These are phyloP conservation scores for Trichophyton rubrum DNA, from an alignment of 2,329 filamentous ascomycete species.

Conservation along the genomic window DNA sequence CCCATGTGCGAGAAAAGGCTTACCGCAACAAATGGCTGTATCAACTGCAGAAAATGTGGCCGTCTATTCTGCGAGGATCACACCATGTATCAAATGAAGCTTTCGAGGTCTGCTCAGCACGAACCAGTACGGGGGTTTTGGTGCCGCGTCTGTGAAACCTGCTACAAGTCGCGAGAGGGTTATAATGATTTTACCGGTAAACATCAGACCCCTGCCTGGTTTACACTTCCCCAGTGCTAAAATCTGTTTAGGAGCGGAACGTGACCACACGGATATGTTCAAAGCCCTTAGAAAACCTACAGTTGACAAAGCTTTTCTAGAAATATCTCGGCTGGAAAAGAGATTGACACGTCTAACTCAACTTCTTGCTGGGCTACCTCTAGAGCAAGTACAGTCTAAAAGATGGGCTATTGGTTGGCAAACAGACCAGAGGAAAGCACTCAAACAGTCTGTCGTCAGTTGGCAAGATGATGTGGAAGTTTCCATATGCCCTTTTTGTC, in stretches of 20 bases:
- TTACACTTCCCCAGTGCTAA: neutral
- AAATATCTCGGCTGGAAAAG: slow-evolving; percentile 83
- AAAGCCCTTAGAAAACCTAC: slow-evolving; percentile 56
- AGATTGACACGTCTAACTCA: slow-evolving; percentile 80
- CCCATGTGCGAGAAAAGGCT: slow-evolving; percentile 71
- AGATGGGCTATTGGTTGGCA: slow-evolving; percentile 48
- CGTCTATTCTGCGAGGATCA: slow-evolving; percentile 92
- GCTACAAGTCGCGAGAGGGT: slow-evolving; percentile 89
- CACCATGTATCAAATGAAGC: slow-evolving; percentile 99
- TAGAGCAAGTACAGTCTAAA: slow-evolving; percentile 47
- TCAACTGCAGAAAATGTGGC: slow-evolving; percentile 91
- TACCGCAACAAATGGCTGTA: slow-evolving; percentile 64
- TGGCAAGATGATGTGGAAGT: slow-evolving; percentile 90
- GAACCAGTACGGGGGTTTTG: slow-evolving; percentile 83
- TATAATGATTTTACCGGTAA: slow-evolving; percentile 74
- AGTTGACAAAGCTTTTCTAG: slow-evolving; percentile 74
- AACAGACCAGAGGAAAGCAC: slow-evolving; percentile 60
- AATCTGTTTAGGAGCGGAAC: slow-evolving; percentile 41
- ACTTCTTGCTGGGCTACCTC: slow-evolving; percentile 61
- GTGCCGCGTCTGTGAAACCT: slow-evolving; percentile 97
- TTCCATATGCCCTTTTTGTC: slow-evolving; percentile 75
- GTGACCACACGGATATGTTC: slow-evolving; percentile 64
- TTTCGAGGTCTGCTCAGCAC: slow-evolving; percentile 76
- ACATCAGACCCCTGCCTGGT: neutral
- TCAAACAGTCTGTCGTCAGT: slow-evolving; percentile 85